A percentile compares a stretch with the other conserved stretches of the same genome.
Conservation (phyloP, 495 filamentous ascomycete genomes). For the Neurospora sp. region DNA sequence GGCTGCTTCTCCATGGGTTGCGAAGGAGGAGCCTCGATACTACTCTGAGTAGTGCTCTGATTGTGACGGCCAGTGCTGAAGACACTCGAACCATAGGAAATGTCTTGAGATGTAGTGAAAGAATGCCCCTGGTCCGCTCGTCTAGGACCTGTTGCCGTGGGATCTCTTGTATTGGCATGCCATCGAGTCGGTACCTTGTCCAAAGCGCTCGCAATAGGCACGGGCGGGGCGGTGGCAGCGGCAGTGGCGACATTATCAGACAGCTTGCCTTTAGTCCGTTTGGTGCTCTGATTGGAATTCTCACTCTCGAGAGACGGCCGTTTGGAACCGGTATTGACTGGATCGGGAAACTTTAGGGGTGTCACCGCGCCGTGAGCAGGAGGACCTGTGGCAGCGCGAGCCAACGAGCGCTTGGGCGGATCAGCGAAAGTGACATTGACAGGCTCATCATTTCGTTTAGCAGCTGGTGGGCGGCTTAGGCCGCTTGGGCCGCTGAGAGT, state of each 20-base stretch:
- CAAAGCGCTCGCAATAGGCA: conserved; percentile 4
- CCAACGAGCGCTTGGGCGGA: background rate
- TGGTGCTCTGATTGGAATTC: background rate
- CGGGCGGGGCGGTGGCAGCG: background rate
- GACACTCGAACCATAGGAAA: conserved; percentile 14
- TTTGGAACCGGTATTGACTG: conserved; percentile 1
- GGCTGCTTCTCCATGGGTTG: background rate
- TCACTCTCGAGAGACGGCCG: conserved; percentile 7
- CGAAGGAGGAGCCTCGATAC: conserved; percentile 4
- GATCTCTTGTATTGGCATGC: background rate
- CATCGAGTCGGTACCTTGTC: conserved; percentile 14
- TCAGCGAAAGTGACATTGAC: background rate
- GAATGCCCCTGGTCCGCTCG: background rate
- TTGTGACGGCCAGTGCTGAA: conserved; percentile 14
- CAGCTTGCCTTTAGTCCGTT: conserved; percentile 3
- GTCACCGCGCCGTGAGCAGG: background rate
- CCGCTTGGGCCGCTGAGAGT: background rate
- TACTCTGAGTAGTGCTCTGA: conserved; percentile 19
- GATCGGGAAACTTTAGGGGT: background rate
- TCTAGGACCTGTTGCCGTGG: background rate
- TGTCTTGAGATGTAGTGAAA: conserved; percentile 11
- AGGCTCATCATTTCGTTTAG: background rate
- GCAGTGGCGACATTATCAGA: background rate
- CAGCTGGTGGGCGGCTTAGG: background rate
- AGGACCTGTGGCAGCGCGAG: background rate